These are phyloP conservation scores for Fraxinus angustifolia DNA, from an alignment of 305 asterid genomes.

Conservation along the genomic window DNA sequence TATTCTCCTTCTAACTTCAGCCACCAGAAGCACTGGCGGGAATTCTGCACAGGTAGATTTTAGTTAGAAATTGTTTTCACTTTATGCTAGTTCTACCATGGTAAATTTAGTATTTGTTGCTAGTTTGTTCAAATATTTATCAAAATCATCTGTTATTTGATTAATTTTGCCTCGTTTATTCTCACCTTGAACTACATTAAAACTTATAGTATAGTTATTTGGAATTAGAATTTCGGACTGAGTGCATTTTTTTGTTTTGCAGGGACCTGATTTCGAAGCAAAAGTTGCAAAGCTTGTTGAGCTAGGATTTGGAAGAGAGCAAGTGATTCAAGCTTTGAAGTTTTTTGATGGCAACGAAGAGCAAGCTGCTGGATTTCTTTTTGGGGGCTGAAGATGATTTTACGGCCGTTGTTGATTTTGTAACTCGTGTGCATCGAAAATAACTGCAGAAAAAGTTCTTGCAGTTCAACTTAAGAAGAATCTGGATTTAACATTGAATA, in stretches of 20 bases:
- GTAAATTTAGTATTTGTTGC: not conserved
- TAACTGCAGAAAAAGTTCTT: slow-evolving; percentile 28
- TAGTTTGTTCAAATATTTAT: not conserved
- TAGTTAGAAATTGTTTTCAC: not conserved
- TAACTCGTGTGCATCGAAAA: slow-evolving; percentile 21
- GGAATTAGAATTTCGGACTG: not conserved
- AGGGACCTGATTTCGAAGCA: slow-evolving; percentile 82
- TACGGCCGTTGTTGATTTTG: not conserved
- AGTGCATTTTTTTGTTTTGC: slow-evolving; percentile 17
- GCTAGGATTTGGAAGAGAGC: slow-evolving; percentile 85
- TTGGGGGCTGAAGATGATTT: slow-evolving; percentile 59
- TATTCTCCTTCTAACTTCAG: slow-evolving; percentile 13
- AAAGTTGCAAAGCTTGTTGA: slow-evolving; percentile 82
- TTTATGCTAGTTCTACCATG: not conserved
- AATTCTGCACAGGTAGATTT: slow-evolving; percentile 47
- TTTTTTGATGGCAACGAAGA: slow-evolving; percentile 84
- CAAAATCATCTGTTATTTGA: not conserved
- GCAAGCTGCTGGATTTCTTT: slow-evolving; percentile 88
- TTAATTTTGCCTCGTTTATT: not conserved
- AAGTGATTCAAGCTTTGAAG: slow-evolving; percentile 77
- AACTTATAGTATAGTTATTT: not conserved
- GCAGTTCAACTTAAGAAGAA: slow-evolving; percentile 12
- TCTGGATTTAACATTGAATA: not conserved
- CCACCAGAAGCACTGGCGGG: slow-evolving; percentile 49
- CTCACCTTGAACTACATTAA: not conserved